Evolutionary conservation across 306 rosid genomes (phyloP).

Genomic region (Carpinus fangiana): DNA sequence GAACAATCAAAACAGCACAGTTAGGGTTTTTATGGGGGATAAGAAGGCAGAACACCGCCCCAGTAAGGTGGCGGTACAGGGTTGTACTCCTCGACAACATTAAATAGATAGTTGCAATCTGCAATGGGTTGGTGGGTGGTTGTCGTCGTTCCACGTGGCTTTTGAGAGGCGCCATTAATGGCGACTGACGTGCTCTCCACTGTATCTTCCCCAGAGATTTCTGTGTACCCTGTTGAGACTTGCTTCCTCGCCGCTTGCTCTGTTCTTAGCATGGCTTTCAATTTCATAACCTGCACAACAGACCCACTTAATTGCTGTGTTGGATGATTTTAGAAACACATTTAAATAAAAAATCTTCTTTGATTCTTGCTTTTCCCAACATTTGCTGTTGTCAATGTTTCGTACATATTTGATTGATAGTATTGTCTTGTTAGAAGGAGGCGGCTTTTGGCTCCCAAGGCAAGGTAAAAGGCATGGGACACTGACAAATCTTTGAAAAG

Average conservation of each 20-base stretch:
- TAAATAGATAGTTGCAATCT: slow-evolving; percentile 54
- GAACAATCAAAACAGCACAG: neutral
- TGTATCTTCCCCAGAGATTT: slow-evolving; percentile 78
- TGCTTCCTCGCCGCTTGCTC: slow-evolving; percentile 59
- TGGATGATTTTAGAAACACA: too few relatives aligned
- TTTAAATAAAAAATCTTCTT: neutral
- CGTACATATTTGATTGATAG: neutral
- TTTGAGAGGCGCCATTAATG: slow-evolving; percentile 40
- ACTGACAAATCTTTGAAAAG: neutral
- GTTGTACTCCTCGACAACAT: slow-evolving; percentile 52
- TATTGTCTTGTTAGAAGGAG: neutral
- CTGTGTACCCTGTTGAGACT: slow-evolving; percentile 56
- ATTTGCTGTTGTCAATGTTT: neutral
- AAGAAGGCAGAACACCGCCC: slow-evolving; percentile 61
- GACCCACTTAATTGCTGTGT: neutral
- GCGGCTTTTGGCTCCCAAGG: neutral
- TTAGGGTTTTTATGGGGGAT: slow-evolving; percentile 28
- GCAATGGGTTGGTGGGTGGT: slow-evolving; percentile 34
- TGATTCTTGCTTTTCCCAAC: neutral
- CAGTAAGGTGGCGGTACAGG: slow-evolving; percentile 62
- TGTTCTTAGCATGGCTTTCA: slow-evolving; percentile 58
- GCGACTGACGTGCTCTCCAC: slow-evolving; percentile 72
- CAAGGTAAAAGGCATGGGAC: neutral
- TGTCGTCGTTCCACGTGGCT: slow-evolving; percentile 24
- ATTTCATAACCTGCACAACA: slow-evolving; percentile 53